Conservation (phyloP, 495 filamentous ascomycete species). For the Aspergillus nanangensis region DNA sequence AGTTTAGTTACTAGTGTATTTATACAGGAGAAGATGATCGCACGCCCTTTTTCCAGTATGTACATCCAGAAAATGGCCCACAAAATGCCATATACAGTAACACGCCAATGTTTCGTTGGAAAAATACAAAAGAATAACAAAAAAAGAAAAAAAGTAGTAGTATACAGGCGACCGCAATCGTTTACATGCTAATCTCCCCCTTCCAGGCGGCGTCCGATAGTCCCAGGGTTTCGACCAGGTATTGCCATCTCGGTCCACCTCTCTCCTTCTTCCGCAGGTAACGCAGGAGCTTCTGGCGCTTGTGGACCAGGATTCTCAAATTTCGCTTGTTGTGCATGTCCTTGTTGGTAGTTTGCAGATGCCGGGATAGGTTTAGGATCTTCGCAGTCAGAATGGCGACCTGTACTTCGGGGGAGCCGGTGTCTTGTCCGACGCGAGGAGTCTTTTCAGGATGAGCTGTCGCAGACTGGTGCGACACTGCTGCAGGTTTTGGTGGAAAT, state of each 20-base stretch:
- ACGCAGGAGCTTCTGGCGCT: constrained; percentile 77
- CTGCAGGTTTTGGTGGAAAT: constrained; percentile 52
- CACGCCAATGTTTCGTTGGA: constrained; percentile 15
- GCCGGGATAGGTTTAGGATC: constrained; percentile 73
- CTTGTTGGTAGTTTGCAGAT: constrained; percentile 47
- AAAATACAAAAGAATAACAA: constrained; percentile 9
- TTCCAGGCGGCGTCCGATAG: constrained; percentile 83
- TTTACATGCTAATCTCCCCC: constrained; percentile 75
- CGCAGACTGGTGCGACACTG: constrained; percentile 20
- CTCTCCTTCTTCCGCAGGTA: constrained; percentile 88
- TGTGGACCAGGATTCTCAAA: constrained; percentile 78
- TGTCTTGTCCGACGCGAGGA: constrained; percentile 79
- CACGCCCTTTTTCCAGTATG: too few relatives aligned
- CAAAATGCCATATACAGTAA: constrained; percentile 13
- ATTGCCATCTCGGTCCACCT: constrained; percentile 82
- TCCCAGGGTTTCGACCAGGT: constrained; percentile 76
- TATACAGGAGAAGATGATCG: too few relatives aligned
- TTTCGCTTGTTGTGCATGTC: constrained; percentile 96
- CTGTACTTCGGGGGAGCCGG: constrained; percentile 91
- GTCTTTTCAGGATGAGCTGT: constrained; percentile 41
- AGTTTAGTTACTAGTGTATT: too few relatives aligned
- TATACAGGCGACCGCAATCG: constrained; percentile 10
- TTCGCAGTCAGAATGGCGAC: constrained; percentile 95
- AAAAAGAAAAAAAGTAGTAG: constrained; percentile 8
- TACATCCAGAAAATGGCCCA: too few relatives aligned